Base-by-base conservation (phyloP, 1,284 basidiomycete genomes). In the Rhizoctonia solani region DNA sequence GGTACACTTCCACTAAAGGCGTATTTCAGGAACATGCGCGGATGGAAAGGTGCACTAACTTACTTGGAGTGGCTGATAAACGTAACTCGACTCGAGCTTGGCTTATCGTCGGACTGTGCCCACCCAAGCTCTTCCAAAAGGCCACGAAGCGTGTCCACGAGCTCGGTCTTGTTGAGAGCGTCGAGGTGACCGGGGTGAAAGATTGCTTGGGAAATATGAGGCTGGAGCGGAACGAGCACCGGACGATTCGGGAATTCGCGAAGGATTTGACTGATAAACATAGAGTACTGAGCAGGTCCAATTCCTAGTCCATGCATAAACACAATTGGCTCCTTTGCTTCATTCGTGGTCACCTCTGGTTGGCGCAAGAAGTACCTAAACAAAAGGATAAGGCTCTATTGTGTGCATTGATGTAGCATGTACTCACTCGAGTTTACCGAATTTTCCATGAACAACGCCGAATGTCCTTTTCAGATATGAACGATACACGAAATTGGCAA, bases 1-100 rank as follows among this genome's bases (percentile, higher is more conserved):
- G 81, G 78, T 74, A 90, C 92, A 3, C 87, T 86, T 1, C 89
- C 88, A 72, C 87, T 89, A 69, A 32, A 44, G 54, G 16, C 14
- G 13, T 46, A 23, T 19, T 32, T 61, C 21, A 56, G 23, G 25
- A 19, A 44, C 27, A 34, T 72, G 3, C 42, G 13, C 19, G 32
- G 37, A 42, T n/a, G n/a, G 29, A 23, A 53, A 21, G 16, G 30
- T 8, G 32, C 11, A 41, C 25, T 37, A 13, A 77, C 86, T 61
- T 71, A 90, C 88, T 95, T 95, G 61, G 92, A 95, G 77, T 96
- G 94, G 75, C 90, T 93, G 65, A 96, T 72, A 72, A 96, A 77
- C 0, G 87, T 89, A 19, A 95, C 80, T 3, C 41, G 39, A 56
- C 16, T 37, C 19, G 30, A 32, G 44, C 14, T 46, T 56, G 52